These are phyloP conservation scores for Hymenotorrendiella dingleyae DNA, from an alignment of 2,329 filamentous ascomycete genomes.

Conservation along the genomic window DNA sequence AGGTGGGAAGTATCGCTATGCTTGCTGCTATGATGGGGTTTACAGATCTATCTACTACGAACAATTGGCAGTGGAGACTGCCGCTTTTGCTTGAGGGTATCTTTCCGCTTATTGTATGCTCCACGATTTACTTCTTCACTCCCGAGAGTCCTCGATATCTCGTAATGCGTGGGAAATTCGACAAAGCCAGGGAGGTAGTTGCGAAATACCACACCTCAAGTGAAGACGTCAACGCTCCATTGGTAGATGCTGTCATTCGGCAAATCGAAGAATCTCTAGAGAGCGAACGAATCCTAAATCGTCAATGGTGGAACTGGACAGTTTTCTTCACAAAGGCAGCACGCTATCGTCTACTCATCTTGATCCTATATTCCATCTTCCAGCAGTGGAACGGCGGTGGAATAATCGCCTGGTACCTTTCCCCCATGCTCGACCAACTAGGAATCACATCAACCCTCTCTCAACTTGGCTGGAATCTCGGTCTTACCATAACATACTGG, in stretches of 20 bases:
- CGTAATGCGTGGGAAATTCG: conserved; percentile 30
- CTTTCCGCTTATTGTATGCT: conserved; percentile 29
- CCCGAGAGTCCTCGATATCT: conserved; percentile 34
- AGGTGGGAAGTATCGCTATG: conserved; percentile 37
- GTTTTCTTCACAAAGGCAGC: conserved; percentile 41
- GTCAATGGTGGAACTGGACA: conserved; percentile 40
- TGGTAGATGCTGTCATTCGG: conserved; percentile 22
- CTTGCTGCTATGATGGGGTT: conserved; percentile 35
- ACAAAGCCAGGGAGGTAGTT: conserved; percentile 34
- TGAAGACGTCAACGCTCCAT: conserved; percentile 26
- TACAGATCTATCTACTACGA: conserved; percentile 8
- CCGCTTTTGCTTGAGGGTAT: conserved; percentile 30
- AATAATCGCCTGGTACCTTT: conserved; percentile 23
- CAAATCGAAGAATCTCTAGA: conserved; percentile 27
- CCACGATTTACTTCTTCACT: conserved; percentile 25
- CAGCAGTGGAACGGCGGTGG: conserved; percentile 25
- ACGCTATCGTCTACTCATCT: conserved; percentile 37
- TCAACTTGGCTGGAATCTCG: conserved; percentile 21
- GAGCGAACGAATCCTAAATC: conserved; percentile 13
- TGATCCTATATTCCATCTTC: conserved; percentile 37
- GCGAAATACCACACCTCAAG: conserved; percentile 43
- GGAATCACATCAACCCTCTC: conserved; percentile 15
- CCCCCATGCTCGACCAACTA: conserved; percentile 18
- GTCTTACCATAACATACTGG: conserved; percentile 15
- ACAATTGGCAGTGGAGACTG: conserved; percentile 24